Evolutionary conservation across 768 basidiomycete species (phyloP).

Genomic region (Suillus americanus): DNA sequence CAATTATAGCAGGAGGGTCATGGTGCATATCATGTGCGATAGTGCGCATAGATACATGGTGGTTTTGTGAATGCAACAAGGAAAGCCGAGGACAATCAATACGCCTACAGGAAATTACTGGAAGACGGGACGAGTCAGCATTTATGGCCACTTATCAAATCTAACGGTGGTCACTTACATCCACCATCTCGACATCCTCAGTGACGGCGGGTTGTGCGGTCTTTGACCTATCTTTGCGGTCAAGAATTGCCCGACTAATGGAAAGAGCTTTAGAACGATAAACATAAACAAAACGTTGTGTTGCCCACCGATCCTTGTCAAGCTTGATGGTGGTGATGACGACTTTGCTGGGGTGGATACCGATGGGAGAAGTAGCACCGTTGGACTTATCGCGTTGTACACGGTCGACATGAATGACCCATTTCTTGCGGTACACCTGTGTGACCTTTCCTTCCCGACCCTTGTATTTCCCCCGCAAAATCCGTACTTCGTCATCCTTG

Average conservation of each 20-base stretch:
- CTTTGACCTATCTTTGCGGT: constrained; percentile 83
- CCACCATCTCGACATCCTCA: constrained; percentile 77
- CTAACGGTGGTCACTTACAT: constrained; percentile 49
- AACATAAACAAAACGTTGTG: neutral
- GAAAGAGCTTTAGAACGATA: constrained; percentile 9
- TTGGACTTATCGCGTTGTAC: constrained; percentile 98
- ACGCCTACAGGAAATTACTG: constrained; percentile 35
- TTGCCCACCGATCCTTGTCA: constrained; percentile 78
- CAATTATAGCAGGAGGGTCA: constrained; percentile 26
- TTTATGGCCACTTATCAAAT: constrained; percentile 15
- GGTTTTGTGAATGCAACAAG: constrained; percentile 43
- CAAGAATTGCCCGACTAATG: constrained; percentile 76
- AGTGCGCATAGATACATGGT: constrained; percentile 65
- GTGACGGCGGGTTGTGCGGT: constrained; percentile 37
- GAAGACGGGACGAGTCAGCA: constrained; percentile 10
- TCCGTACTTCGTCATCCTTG: constrained; percentile 97
- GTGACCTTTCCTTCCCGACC: constrained; percentile 98
- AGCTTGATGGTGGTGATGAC: constrained; percentile 92
- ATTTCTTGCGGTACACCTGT: constrained; percentile 98
- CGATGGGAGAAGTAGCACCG: constrained; percentile 90
- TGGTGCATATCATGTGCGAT: constrained; percentile 56
- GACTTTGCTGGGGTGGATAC: constrained; percentile 96
- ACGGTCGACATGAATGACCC: constrained; percentile 98
- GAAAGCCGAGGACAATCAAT: constrained; percentile 15
- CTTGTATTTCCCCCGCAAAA: constrained; percentile 98